phyloP scores from a whole-genome alignment of 2,329 filamentous ascomycete species.

The Chaetomium globosum region DNA sequence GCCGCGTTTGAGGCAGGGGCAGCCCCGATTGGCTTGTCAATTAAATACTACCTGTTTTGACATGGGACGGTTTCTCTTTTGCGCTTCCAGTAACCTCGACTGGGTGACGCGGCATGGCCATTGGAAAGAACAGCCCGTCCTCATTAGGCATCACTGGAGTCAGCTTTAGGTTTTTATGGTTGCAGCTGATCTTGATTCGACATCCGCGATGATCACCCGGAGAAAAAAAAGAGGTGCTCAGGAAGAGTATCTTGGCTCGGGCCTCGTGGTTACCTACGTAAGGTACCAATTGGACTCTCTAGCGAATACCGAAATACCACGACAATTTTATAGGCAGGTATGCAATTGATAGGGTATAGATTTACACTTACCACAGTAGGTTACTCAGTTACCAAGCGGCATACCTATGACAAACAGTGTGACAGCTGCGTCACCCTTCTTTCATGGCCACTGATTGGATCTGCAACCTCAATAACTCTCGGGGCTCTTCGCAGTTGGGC shows the following conservation, averaged over 20 bases:
- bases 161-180: not conserved
- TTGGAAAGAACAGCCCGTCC: not conserved
- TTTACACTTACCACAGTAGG: not conserved
- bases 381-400: not conserved
- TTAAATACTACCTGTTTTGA: not conserved
- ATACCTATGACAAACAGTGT: not conserved
- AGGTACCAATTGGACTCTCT: too few relatives aligned
- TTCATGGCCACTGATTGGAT: constrained; percentile 11
- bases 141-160: not conserved
- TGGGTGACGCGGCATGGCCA: not conserved
- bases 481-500: not conserved
- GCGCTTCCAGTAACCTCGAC: too few relatives aligned
- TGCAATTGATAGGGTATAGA: not conserved
- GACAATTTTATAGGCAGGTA: not conserved
- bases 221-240: not conserved
- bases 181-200: not conserved
- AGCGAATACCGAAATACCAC: not conserved
- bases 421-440: not conserved
- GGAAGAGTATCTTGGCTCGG: not conserved
- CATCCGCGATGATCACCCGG: not conserved
- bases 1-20: not conserved
- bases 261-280: too few relatives aligned
- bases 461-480: not conserved
- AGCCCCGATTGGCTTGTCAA: not conserved
- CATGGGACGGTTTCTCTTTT: not conserved